Evolutionary conservation across 148 eudicot genomes (phyloP).

Genomic region (Salicornia ramosissima): DNA sequence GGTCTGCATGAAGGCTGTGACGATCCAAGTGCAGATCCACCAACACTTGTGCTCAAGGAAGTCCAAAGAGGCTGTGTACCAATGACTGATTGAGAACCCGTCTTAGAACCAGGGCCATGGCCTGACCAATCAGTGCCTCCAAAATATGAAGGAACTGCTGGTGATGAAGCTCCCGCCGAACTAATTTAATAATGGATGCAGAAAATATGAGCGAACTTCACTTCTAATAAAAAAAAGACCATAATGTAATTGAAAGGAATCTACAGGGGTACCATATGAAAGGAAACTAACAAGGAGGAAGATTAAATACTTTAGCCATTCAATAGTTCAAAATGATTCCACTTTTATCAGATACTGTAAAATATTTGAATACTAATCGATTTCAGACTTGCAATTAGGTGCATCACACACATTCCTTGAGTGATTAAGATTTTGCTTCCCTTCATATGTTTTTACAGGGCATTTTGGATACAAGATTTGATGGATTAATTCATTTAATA

Average conservation of each 20-base stretch:
- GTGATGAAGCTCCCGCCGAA: slow-evolving; percentile 95
- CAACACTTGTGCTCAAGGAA: slow-evolving; percentile 74
- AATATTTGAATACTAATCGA: too few relatives aligned
- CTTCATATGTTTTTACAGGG: not conserved
- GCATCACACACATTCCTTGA: not conserved
- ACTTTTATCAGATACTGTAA: not conserved
- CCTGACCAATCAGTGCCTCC: slow-evolving; percentile 80
- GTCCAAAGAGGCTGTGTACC: slow-evolving; percentile 55
- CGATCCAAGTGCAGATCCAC: slow-evolving; percentile 87
- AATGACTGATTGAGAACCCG: slow-evolving; percentile 65
- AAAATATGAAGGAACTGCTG: slow-evolving; percentile 64
- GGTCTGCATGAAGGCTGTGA: slow-evolving; percentile 94
- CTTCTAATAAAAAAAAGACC: not conserved
- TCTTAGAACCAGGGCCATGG: slow-evolving; percentile 81
- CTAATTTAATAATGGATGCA: slow-evolving; percentile 30
- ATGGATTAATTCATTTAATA: not conserved
- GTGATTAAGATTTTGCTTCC: too few relatives aligned
- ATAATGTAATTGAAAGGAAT: too few relatives aligned
- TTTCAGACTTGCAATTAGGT: too few relatives aligned
- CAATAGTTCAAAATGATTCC: not conserved
- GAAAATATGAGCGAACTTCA: not conserved
- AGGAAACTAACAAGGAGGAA: not conserved
- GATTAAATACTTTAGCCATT: not conserved
- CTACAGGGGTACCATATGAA: too few relatives aligned
- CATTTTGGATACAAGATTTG: not conserved